Evolutionary conservation across 2,329 filamentous ascomycete genomes (phyloP), one percentile per base, ranked within the genome.

Genomic region (Scedosporium dehoogii): DNA sequence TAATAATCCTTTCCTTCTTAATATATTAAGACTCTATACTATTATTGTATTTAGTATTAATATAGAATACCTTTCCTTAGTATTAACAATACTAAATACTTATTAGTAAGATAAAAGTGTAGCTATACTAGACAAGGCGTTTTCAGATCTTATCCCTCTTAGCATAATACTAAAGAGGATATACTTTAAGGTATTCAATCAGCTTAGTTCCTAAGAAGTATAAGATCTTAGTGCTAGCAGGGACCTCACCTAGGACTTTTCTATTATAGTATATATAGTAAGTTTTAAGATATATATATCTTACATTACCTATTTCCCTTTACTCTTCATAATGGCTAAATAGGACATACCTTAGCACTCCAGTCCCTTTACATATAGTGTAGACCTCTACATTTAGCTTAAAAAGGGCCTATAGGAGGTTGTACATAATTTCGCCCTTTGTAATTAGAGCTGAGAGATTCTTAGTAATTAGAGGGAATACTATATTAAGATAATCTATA

Each of bases 1-100:
- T 23, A 4, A 57, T 57, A 9, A 57, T 57, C 53, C 25, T 57
- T 25, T 23, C 53, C 53, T 57, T 21, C 25, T 5, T 27, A 23
- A 57, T 57, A 29, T 57, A 14, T 57, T 23, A 23, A 57, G 53
- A 25, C 25, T 33, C 53, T 10, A 57, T 57, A 3, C 38, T 29
- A 29, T 57, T n/a, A 12, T 57, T 6, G n/a, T 57, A n/a, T 14
- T 57, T 29, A n/a, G 38, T 57, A 29, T 57, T 23, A 29, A 57
- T 57, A 57, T 33, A 58, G 55, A 58, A 58, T 18, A 27, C 55
- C 16, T 58, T 58, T 9, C 55, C 55, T n/a, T 58, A n/a, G 23
- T 58, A 58, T 7, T 58, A 14, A 18, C 25, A 23, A 33, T 58
- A 27, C 21, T 58, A 27, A 58, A 58, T 38, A 27, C 55, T 27